These are phyloP conservation scores for Trichoderma endophyticum DNA, from an alignment of 2,329 filamentous ascomycete species.

Conservation along the genomic window DNA sequence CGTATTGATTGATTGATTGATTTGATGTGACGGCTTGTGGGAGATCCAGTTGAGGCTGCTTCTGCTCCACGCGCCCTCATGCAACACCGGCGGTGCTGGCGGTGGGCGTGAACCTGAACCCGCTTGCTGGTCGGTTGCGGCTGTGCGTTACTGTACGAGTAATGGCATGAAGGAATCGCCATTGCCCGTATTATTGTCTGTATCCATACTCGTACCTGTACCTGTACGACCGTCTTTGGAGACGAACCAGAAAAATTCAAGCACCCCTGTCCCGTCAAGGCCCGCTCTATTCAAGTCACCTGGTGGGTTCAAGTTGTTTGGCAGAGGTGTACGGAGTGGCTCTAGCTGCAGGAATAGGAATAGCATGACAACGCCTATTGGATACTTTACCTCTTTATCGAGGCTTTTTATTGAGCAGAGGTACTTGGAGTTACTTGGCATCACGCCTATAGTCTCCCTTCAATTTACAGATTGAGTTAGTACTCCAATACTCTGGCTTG, in stretches of 20 bases:
- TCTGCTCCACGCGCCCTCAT: slow-evolving; percentile 8
- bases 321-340: neutral
- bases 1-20: neutral
- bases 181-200: neutral
- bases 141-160: neutral
- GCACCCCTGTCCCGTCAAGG: slow-evolving; percentile 10
- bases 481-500: neutral
- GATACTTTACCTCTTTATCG: slow-evolving; percentile 11
- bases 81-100: slow-evolving; percentile 7
- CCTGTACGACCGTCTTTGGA: neutral
- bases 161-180: neutral
- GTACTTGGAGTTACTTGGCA: neutral
- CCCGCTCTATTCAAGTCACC: slow-evolving; percentile 13
- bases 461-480: neutral
- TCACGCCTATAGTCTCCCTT: neutral
- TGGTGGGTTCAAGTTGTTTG: neutral
- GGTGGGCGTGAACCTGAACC: neutral
- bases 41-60: neutral
- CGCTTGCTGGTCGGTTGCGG: slow-evolving; percentile 1
- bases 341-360: neutral
- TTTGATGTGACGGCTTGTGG: neutral
- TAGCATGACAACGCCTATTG: neutral
- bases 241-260: neutral
- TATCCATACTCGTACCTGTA: neutral
- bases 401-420: neutral